Base-by-base conservation (phyloP, 768 basidiomycete species). In the Lactarius psammicola region DNA sequence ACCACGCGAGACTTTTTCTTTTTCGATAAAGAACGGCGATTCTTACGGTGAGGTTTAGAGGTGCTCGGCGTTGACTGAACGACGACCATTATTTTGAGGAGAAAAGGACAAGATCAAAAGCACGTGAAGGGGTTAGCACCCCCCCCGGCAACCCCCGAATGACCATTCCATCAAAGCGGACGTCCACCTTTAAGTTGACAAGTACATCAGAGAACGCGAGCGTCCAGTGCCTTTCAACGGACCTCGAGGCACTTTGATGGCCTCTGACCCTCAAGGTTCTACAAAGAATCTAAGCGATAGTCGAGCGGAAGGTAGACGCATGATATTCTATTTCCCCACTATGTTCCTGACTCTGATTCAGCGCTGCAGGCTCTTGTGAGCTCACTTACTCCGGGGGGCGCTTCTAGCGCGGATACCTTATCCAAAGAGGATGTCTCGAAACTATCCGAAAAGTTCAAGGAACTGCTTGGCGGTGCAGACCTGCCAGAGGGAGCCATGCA, bases 401-500 rank as follows among this genome's bases (percentile, higher is more conserved):
- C 40, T 17, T 5, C 31, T 3, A 44, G 60, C 10, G 63, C 60
- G 11, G 69, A 59, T 33, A 79, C 78, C 34, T 65, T 83, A 44
- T 78, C 80, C 23, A 72, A 79, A 56, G 84, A 85, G 57, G 83
- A 83, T 60, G 74, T 85, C 26, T 76, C 77, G 65, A 82, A 77
- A 66, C 73, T 92, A 28, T 85, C 87, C 3, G 80, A 85, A 62
- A 88, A 82, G 73, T 77, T 92, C 15, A 79, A 77, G 20, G 81
- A 89, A 69, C 72, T 92, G 20, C 76, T 88, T 26, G 84, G 82
- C 17, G 78, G 80, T 56, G 78, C 72, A 18, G 60, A 58, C 56
- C 30, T 33, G 17, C 38, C 60, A 3, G 68, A 73, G 23, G 68
- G 42, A 18, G 69, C 74, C 9, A 77, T 78, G 59, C 76, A 67